Evolutionary conservation across 352 stramenopile genomes (phyloP), one percentile per base, ranked within the genome.

Genomic region (Phytophthora capsici): DNA sequence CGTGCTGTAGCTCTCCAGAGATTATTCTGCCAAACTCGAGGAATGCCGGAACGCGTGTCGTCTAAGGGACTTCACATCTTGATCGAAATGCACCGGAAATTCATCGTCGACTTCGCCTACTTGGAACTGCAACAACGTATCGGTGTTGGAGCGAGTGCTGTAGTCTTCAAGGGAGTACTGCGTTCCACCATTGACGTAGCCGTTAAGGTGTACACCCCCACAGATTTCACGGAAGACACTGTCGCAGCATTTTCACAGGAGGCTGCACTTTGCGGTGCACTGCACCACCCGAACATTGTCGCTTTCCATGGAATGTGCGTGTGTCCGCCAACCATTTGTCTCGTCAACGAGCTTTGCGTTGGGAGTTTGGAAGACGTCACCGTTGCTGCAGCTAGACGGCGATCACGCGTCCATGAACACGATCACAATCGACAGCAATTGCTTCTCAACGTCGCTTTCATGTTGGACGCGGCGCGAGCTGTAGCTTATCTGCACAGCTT

Each of bases 401-500:
- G 63, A 2, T 57, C 63, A 26, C 48, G 55, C 40, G 41, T 61
- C 25, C 72, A 56, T 13, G 20, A 71, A 7, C 40, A 78, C 16
- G 57, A 71, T 6, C 66, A 73, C 19, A 82, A 88, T 28, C 77
- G 80, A 0, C 74, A 89, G 55, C 83, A 87, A 52, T 38, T 88
- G 19, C 73, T 91, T 19, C 58, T 86, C 59, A 80, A 88, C 32
- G 38, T 90, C 46, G 76, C 68, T 3, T 82, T 82, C 57, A 89
- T 90, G 70, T 49, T 88, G n/a, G 82, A 90, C 26, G 84, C 84
- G 6, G 78, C 84, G 1, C 75, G 86, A 14, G 75, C 82, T 7
- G 77, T 93, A 0, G 83, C 83, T 1, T 93, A 93, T 45, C 63
- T 93, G 40, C 86, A 94, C 69, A 91, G 79, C 64, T 91, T 91